Percentiles rank a stretch among this genome's conserved stretches.
Evolutionary conservation across 306 rosid species (phyloP).

Genomic region (Citrullus amarus): DNA sequence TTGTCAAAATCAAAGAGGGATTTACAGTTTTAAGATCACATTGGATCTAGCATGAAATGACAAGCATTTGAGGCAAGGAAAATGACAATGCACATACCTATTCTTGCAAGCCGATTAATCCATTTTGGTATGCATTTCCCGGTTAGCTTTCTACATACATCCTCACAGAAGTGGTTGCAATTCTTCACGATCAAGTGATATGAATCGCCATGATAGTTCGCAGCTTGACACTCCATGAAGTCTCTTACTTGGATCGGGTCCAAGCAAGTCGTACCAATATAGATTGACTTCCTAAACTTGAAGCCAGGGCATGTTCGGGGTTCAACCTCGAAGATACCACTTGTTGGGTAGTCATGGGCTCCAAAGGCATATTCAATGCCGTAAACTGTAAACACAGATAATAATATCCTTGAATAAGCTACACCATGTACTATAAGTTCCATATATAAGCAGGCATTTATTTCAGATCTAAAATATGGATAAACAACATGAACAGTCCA

Average conservation of each 20-base stretch:
- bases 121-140: conserved; percentile 12
- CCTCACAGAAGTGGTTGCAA: conserved; percentile 16
- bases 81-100: neutral
- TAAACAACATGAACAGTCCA: neutral
- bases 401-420: neutral
- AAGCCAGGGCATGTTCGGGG: conserved; percentile 13
- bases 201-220: conserved; percentile 9
- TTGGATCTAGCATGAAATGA: neutral
- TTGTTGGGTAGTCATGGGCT: conserved; percentile 9
- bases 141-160: neutral
- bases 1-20: neutral
- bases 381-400: neutral
- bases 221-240: conserved; percentile 7
- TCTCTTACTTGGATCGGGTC: conserved; percentile 7
- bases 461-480: neutral
- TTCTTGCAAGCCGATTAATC: conserved; percentile 10
- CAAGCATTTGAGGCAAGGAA: neutral
- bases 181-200: conserved; percentile 11
- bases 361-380: conserved; percentile 12
- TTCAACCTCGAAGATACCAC: conserved; percentile 13
- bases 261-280: conserved; percentile 8
- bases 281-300: conserved; percentile 13
- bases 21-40: neutral
- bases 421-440: neutral
- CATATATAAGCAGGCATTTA: neutral